Evolutionary conservation across 106 monocot species (phyloP).

Genomic region (Phalaenopsis equestris): DNA sequence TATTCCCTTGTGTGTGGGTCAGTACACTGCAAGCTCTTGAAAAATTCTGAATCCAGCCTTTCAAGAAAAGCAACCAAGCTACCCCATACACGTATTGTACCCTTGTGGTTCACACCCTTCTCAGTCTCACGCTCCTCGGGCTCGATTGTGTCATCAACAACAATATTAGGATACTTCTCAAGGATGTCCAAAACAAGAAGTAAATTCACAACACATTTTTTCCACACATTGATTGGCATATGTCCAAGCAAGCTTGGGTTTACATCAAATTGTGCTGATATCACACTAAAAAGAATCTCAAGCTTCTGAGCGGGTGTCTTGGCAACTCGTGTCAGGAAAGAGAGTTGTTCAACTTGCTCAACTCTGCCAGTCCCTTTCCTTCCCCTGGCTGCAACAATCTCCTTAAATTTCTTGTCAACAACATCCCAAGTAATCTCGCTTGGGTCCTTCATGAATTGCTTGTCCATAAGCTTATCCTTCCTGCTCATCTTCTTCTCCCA

Average conservation of each 20-base stretch:
- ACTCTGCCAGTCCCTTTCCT: constrained; percentile 81
- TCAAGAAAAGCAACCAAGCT: constrained; percentile 79
- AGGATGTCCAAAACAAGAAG: constrained; percentile 77
- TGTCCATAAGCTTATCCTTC: constrained; percentile 67
- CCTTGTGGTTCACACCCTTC: constrained; percentile 69
- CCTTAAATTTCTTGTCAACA: constrained; percentile 85
- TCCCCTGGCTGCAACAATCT: constrained; percentile 84
- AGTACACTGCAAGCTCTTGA: constrained; percentile 87
- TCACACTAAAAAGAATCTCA: constrained; percentile 70
- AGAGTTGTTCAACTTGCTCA: constrained; percentile 92
- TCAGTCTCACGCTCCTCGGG: constrained; percentile 75
- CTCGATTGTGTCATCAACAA: constrained; percentile 65
- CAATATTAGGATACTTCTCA: constrained; percentile 65
- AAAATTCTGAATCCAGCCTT: constrained; percentile 77
- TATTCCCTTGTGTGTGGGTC: constrained; percentile 94
- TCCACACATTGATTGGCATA: constrained; percentile 89
- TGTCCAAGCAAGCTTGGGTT: constrained; percentile 86
- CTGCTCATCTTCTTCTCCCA: constrained; percentile 47
- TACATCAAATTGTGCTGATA: constrained; percentile 92
- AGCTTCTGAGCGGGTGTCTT: constrained; percentile 97
- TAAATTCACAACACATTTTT: constrained; percentile 70
- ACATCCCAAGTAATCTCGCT: constrained; percentile 89
- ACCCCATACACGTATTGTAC: constrained; percentile 69
- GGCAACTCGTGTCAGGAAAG: constrained; percentile 77
- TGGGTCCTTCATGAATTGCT: constrained; percentile 76